Conservation (phyloP, 2,329 filamentous ascomycete species). For the Talaromyces sp. region DNA sequence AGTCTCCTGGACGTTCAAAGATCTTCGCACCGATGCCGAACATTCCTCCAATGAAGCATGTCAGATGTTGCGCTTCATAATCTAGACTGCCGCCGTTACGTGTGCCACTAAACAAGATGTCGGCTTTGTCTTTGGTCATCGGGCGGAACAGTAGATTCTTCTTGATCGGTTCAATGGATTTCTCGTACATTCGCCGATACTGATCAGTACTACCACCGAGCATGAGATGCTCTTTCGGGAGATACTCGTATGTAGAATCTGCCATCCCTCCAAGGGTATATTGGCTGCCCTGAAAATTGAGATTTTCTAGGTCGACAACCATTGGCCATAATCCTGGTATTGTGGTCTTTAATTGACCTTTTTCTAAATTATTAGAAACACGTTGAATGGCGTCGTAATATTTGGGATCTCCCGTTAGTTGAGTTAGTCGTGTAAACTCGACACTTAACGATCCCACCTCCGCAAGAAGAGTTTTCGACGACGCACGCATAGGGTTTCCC, state of each 20-base stretch:
- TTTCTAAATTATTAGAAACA: constrained; percentile 71
- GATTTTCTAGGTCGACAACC: constrained; percentile 54
- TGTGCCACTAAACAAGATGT: constrained; percentile 39
- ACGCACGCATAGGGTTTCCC: constrained; percentile 10
- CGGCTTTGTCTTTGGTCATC: constrained; percentile 37
- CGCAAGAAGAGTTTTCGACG: constrained; percentile 59
- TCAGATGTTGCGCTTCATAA: constrained; percentile 52
- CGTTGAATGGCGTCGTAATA: constrained; percentile 88
- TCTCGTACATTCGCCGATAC: constrained; percentile 41
- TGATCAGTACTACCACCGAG: constrained; percentile 39
- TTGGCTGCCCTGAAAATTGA: constrained; percentile 26
- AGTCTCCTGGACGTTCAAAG: constrained; percentile 51
- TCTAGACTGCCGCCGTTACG: constrained; percentile 21
- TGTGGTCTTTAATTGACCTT: constrained; percentile 64
- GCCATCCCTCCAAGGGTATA: constrained; percentile 45
- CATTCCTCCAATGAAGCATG: constrained; percentile 59
- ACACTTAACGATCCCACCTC: constrained; percentile 77
- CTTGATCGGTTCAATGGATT: constrained; percentile 35
- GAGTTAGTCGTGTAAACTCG: constrained; percentile 84
- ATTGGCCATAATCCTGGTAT: constrained; percentile 78
- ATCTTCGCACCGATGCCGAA: constrained; percentile 56
- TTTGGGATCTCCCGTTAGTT: constrained; percentile 71
- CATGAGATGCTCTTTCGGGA: constrained; percentile 46
- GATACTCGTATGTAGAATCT: constrained; percentile 48
- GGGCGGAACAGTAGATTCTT: constrained; percentile 41